Conservation (phyloP, 169 alveolate genomes). For the Eimeria sp. region DNA sequence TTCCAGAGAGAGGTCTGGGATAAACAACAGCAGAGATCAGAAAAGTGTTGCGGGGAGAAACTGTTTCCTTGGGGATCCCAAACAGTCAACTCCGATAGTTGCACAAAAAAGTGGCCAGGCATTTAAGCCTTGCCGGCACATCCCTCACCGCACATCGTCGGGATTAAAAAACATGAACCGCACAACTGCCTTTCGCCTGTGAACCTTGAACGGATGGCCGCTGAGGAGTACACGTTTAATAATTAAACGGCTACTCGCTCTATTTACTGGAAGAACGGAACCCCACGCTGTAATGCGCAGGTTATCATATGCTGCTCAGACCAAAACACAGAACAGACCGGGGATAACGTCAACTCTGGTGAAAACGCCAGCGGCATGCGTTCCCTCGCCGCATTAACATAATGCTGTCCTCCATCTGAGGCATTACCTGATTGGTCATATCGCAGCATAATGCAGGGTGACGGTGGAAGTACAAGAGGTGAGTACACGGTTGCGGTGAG, state of each 20-base stretch:
- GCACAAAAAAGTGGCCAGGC: background rate
- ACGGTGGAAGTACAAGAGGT: slow-evolving; percentile 69
- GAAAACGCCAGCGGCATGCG: background rate
- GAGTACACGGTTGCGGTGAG: slow-evolving; percentile 57
- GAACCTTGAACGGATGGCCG: slow-evolving; percentile 98
- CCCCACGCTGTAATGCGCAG: slow-evolving; percentile 91
- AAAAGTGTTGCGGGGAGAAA: background rate
- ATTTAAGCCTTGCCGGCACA: background rate
- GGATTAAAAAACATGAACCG: slow-evolving; percentile 99
- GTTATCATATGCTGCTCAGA: slow-evolving; percentile 40
- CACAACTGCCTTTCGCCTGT: slow-evolving; percentile 97
- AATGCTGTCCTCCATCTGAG: background rate
- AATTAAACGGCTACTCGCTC: slow-evolving; percentile 97
- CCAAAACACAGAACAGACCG: background rate
- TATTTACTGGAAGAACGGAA: slow-evolving; percentile 88
- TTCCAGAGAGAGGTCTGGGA: background rate
- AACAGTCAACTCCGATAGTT: background rate
- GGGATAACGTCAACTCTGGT: background rate
- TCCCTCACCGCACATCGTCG: slow-evolving; percentile 95
- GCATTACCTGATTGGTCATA: slow-evolving; percentile 30
- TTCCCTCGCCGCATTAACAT: background rate
- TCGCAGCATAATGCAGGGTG: slow-evolving; percentile 61
- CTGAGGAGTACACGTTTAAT: slow-evolving; percentile 98
- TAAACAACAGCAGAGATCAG: background rate
- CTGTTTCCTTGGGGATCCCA: background rate